A percentile compares a stretch with the other conserved stretches of the same genome.
Conservation (phyloP, 495 filamentous ascomycete species). For the Hypomontagnella submonticulosa region DNA sequence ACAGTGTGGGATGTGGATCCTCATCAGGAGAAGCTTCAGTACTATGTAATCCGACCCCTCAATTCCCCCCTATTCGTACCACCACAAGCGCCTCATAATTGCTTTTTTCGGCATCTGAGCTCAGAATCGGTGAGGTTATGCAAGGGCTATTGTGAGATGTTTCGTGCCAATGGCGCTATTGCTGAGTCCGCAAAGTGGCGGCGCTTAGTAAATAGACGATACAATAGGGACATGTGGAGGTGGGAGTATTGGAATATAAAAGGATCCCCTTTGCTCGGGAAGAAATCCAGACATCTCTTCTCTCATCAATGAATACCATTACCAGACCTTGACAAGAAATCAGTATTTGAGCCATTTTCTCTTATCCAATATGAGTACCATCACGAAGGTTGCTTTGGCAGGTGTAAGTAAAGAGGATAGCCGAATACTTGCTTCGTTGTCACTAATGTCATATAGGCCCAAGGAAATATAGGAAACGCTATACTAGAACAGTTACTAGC, state of each 20-base stretch:
- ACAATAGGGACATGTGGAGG: no score
- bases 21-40: background rate
- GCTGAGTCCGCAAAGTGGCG: no score
- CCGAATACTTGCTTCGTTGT: background rate
- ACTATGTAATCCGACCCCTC: no score
- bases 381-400: conserved; percentile 55
- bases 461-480: conserved; percentile 62
- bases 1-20: conserved; percentile 20
- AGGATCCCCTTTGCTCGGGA: no score
- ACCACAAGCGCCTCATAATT: no score
- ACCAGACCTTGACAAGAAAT: background rate
- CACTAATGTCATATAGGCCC: conserved; percentile 36
- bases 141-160: no score
- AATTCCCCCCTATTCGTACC: no score
- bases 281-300: background rate
- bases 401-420: conserved; percentile 47
- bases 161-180: no score
- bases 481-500: conserved; percentile 61
- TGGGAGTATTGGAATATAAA: no score
- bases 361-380: conserved; percentile 47
- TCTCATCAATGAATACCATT: conserved; percentile 4
- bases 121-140: no score
- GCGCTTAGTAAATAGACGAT: no score
- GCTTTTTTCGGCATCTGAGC: no score
- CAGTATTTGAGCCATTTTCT: background rate